Evolutionary conservation across 805 yeast species (phyloP), one percentile per base, ranked within the genome.

Genomic region (Metschnikowia anglica): DNA sequence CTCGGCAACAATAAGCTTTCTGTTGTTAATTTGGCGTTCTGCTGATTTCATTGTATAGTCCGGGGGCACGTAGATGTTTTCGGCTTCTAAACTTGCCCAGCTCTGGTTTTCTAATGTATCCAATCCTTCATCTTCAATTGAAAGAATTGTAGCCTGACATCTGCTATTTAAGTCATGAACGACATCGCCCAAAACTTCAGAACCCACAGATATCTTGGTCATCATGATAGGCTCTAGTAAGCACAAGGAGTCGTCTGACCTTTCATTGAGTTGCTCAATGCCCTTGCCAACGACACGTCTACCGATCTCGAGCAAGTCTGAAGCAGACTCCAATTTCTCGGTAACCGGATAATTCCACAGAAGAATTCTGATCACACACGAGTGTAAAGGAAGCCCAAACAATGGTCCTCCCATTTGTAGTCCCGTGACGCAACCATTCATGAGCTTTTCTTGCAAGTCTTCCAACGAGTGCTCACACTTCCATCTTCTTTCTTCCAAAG

Each of bases 151-250:
- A 1, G 96, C 97, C 34, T 83, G 81, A 47, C 98, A 75, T 11
- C 83, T 75, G 23, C 87, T 80, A 32, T 88, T 81, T 39, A 93
- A 65, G 59, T 93, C 99, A 53, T 88, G 95, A 29, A 88, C 76
- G 1, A 93, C 93, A 26, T 73, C 73, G 16, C 98, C 98, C 51
- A 91, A 63, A 44, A 84, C 86, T 43, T 77, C 83, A 23, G 88
- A 84, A 41, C 74, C 74, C 2, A 83, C 83, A 39, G 73, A 76
- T 1, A 93, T 80, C 6, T 71, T 71, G 4, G 89, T 82, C 26
- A 76, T 72, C 97, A 93, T 91, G 21, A 85, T 72, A 0, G 99
- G 99, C 63, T 93, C 98, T 61, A 91, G 68, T 1, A 90, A 61
- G 1, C 82, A 74, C 57, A 77, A 79, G 2, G 61, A 51, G 0